Conservation (phyloP, 2,329 filamentous ascomycete species). For the Exophiala lecanii-corni region DNA sequence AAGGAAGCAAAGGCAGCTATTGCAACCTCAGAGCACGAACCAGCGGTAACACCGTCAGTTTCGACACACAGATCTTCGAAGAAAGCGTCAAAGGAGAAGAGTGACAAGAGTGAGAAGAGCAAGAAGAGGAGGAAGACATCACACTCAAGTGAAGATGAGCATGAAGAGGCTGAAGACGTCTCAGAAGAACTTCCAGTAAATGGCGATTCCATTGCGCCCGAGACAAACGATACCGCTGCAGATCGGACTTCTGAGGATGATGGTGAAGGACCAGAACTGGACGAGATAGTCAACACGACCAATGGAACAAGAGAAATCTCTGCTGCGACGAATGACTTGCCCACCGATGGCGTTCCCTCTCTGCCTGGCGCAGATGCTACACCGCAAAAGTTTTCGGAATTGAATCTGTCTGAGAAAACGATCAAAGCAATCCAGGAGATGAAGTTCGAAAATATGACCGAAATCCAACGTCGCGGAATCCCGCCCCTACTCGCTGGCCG, state of each 20-base stretch:
- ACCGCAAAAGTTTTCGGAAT: slow-evolving; percentile 69
- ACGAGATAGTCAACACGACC: slow-evolving; percentile 30
- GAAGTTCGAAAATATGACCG: slow-evolving; percentile 93
- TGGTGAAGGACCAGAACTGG: slow-evolving; percentile 28
- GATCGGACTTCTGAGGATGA: slow-evolving; percentile 24
- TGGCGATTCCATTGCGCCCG: slow-evolving; percentile 29
- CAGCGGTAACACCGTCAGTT: slow-evolving; percentile 11
- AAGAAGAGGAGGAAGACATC: slow-evolving; percentile 39
- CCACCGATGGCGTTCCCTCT: slow-evolving; percentile 48
- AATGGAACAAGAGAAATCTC: slow-evolving; percentile 15
- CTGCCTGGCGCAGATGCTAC: slow-evolving; percentile 57
- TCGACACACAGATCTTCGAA: slow-evolving; percentile 21
- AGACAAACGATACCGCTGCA: slow-evolving; percentile 32
- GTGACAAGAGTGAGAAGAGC: slow-evolving; percentile 19
- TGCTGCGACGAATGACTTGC: slow-evolving; percentile 41
- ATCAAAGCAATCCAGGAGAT: slow-evolving; percentile 84
- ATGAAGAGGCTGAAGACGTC: slow-evolving; percentile 35
- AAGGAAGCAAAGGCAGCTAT: slow-evolving; percentile 34
- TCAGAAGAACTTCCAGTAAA: slow-evolving; percentile 34
- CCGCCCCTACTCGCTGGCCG: slow-evolving; percentile 82
- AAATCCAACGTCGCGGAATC: slow-evolving; percentile 84
- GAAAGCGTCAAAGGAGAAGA: slow-evolving; percentile 25
- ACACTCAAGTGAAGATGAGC: slow-evolving; percentile 26
- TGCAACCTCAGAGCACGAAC: slow-evolving; percentile 15
- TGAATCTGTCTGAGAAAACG: slow-evolving; percentile 83